Base-by-base conservation (phyloP, 1,284 basidiomycete genomes). In the Caloboletus firmus region DNA sequence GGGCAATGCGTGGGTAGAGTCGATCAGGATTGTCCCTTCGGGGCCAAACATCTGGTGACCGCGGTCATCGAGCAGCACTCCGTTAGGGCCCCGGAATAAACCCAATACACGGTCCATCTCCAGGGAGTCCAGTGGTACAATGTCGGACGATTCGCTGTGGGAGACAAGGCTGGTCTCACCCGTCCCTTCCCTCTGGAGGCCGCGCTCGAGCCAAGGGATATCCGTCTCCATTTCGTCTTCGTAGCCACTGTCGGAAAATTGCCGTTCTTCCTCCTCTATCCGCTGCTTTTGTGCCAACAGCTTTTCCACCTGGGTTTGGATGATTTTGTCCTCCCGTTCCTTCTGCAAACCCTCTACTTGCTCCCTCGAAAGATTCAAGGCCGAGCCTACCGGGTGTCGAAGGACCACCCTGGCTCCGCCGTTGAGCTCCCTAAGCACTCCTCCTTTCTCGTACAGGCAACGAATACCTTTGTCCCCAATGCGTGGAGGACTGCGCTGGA, bases 381-480 rank as follows among this genome's bases (percentile, higher is more conserved):
- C 36, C 0, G 58, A 59, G 12, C 62, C 69, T 1, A 62, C 22
- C 3, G 65, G 57, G 20, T 64, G 64, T 24, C 51, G 56, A 17
- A 66, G 51, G 42, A 69, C 52, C 1, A 69, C 37, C n/a, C 68
- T 50, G 36, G 42, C 34, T 2, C 40, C 51, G 4, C 59, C 59
- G 11, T 60, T 50, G 13, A 59, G 42, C 6, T 59, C 57, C n/a
- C 48, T 54, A 4, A 61, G 54, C 6, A 63, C 56, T 0, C 63
- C 64, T 2, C 50, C 57, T 11, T 53, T 49, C 9, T 61, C 51
- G 34, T 62, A 67, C 24, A 68, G 32, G 34, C 62, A 64, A 2
- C 63, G 55, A 26, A 71, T 13, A 1, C 63, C 69, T 17, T 59
- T 60, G 51, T 67, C 61, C 2, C 69, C 68, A 9, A 69, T 62